phyloP scores from a whole-genome alignment of 805 yeast species.

The Starmera dryadoides region DNA sequence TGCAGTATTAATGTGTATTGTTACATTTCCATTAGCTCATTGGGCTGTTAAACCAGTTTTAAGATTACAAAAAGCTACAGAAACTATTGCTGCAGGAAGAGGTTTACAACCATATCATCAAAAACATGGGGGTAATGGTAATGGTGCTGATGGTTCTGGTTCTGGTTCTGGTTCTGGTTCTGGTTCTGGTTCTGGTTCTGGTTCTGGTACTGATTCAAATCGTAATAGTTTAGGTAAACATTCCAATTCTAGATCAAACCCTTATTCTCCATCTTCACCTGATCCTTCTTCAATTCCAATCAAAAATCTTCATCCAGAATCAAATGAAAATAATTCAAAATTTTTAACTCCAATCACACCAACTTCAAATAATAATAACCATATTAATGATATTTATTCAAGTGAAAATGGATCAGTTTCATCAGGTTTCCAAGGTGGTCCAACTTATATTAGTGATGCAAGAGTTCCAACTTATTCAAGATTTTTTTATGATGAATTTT shows the following conservation, averaged over 20 bases:
- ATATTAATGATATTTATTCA: neutral
- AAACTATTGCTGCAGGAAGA: constrained; percentile 36
- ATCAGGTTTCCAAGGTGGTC: constrained; percentile 15
- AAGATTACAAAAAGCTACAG: constrained; percentile 75
- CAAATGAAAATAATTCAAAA: neutral
- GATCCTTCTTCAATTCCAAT: too few species aligned
- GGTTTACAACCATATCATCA: constrained; percentile 23
- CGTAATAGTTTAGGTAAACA: neutral
- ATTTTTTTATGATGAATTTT: constrained; percentile 72
- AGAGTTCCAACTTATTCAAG: constrained; percentile 41
- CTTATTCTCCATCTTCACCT: too few species aligned
- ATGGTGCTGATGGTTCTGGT: constrained; percentile 3
- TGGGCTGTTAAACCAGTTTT: constrained; percentile 82
- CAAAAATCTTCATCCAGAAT: too few species aligned
- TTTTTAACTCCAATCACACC: too few species aligned
- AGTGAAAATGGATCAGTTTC: constrained; percentile 11
- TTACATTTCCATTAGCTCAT: constrained; percentile 81
- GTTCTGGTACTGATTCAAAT: neutral
- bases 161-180: neutral
- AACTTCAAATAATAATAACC: neutral
- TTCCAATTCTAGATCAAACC: neutral
- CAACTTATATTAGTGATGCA: constrained; percentile 28
- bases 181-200: neutral
- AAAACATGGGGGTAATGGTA: constrained; percentile 1
- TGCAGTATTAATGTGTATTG: constrained; percentile 62